Base-by-base conservation (phyloP, 2,329 filamentous ascomycete species). In the Beauveria caledonica region DNA sequence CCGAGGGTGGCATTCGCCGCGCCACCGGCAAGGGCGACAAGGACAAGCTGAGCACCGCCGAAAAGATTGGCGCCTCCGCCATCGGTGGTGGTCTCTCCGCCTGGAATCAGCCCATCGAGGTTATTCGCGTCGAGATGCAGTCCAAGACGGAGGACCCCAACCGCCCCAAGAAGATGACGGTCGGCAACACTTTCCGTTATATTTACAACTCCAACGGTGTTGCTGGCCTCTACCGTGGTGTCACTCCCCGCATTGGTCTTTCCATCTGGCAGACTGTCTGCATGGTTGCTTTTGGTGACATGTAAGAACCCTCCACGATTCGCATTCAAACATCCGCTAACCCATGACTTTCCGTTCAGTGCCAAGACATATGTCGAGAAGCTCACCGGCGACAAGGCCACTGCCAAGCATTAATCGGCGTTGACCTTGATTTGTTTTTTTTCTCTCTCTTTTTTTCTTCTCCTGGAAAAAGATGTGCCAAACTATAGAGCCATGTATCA, bases 81-180 rank as follows among this genome's bases (percentile, higher is more conserved):
- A 74, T 99, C 10, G 94, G 94, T 79, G 94, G 94, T 84, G 94
- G 94, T 73, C 82, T 99, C 70, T 92, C 87, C 64, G 94, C 94
- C 66, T 99, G 94, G 94, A 99, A 99, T 79, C 94, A 99, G 83
- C 94, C 94, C 64, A 99, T 99, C 74, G 94, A 99, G 85, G 94
- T 99, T 73, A 97, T 99, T 74, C 91, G 94, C 66, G 93, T 99
- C 64, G 94, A 99, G 85, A 97, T 99, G 91, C 94, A 99, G 86
- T 96, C 90, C 80, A 97, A 97, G 87, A 97, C 88, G 69, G 90
- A 89, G 69, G 94, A 99, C 74, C 92, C 94, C 63, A 97, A 97
- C 82, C 89, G 94, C 57, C 94, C 94, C 68, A 96, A 96, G 86
- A 99, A 99, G 81, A 88, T 99, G 89, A 97, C 92, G 55, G 94